Conservation (phyloP, 305 asterid species). For the Andrographis paniculata region DNA sequence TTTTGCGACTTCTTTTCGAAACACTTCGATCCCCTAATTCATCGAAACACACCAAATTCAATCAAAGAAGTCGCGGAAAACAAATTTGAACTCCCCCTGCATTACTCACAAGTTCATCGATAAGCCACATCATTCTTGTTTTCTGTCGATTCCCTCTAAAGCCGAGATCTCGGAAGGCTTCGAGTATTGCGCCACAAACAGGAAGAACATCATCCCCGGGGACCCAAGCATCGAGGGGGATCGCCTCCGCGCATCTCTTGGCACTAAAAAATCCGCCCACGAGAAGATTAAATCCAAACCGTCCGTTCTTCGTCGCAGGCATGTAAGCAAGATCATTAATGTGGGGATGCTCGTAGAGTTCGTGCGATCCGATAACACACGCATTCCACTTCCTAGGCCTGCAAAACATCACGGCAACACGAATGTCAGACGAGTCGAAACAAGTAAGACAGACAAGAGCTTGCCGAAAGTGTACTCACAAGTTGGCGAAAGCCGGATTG, state of each 20-base stretch:
- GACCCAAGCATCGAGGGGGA: conserved; percentile 97
- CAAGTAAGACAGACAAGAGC: neutral
- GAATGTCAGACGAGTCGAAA: neutral
- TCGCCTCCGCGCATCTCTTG: conserved; percentile 90
- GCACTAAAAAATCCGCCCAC: conserved; percentile 95
- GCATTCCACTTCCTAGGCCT: conserved; percentile 99
- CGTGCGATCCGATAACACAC: conserved; percentile 89
- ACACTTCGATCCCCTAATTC: conserved; percentile 71
- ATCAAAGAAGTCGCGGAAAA: neutral
- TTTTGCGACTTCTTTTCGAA: conserved; percentile 71
- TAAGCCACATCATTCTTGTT: conserved; percentile 95
- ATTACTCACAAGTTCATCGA: conserved; percentile 87
- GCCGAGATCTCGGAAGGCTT: conserved; percentile 84
- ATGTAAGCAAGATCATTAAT: conserved; percentile 93
- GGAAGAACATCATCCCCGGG: conserved; percentile 79
- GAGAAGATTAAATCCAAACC: conserved; percentile 77
- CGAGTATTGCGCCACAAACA: conserved; percentile 72
- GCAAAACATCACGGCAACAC: conserved; percentile 16
- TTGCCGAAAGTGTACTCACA: conserved; percentile 31
- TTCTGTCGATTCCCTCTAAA: conserved; percentile 84
- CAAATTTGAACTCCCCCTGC: neutral
- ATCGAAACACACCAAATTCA: neutral
- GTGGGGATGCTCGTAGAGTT: conserved; percentile 95
- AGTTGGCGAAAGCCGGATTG: conserved; percentile 63
- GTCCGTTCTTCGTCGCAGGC: conserved; percentile 79